Evolutionary conservation across 495 filamentous ascomycete genomes (phyloP).

Genomic region (Massariosphaeria phaeospora): DNA sequence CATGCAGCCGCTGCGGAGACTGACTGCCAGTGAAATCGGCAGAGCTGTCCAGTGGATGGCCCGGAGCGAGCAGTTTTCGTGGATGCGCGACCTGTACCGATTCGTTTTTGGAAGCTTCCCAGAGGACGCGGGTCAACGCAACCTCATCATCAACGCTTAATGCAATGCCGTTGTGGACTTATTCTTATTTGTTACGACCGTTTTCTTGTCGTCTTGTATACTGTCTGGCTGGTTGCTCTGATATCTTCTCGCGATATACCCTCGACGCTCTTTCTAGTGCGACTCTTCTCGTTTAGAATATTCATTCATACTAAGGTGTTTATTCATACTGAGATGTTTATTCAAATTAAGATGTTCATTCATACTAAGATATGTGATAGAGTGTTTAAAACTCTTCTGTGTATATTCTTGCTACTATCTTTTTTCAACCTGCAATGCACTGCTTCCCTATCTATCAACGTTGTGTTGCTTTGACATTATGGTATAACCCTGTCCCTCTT

Average conservation of each 20-base stretch:
- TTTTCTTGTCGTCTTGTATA: not conserved
- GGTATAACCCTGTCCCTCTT: no score
- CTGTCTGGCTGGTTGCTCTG: not conserved
- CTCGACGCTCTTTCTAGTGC: conserved; percentile 19
- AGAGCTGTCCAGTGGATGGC: conserved; percentile 71
- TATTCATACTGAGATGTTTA: not conserved
- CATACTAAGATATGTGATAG: not conserved
- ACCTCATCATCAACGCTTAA: conserved; percentile 29
- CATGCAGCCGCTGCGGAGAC: conserved; percentile 53
- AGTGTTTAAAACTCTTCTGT: not conserved
- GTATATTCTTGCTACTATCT: not conserved
- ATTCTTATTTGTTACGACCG: not conserved
- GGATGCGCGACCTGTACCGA: conserved; percentile 72
- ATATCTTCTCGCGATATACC: conserved; percentile 21
- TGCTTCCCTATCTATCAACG: no score
- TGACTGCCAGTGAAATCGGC: conserved; percentile 65
- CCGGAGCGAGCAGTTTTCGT: conserved; percentile 60
- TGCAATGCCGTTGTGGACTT: not conserved
- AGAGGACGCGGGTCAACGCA: conserved; percentile 56
- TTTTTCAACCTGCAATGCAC: no score
- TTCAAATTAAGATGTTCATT: not conserved
- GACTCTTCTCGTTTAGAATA: conserved; percentile 1
- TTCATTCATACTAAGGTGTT: not conserved
- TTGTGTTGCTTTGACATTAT: no score
- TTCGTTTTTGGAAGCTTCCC: conserved; percentile 79